Evolutionary conservation across 176 grass and related monocot species (phyloP).

Genomic region (Tillandsia fasciculata): DNA sequence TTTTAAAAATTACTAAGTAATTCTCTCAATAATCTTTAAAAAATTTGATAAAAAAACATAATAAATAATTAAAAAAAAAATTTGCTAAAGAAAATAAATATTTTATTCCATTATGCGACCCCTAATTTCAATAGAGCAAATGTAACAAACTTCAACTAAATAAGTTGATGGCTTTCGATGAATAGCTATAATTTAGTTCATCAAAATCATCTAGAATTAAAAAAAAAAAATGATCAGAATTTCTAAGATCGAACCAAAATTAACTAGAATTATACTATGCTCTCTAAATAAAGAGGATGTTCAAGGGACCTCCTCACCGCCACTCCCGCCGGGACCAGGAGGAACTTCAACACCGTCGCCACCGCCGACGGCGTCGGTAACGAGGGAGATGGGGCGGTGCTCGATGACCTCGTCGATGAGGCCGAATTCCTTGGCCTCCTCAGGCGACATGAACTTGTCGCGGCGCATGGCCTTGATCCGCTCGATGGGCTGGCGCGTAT

Average conservation of each 20-base stretch:
- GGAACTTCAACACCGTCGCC: not conserved
- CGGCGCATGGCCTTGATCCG: slow-evolving; percentile 82
- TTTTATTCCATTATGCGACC: too few species aligned
- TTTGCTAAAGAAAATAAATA: too few species aligned
- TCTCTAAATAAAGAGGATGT: not conserved
- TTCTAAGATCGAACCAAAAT: not conserved
- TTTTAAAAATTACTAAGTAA: too few species aligned
- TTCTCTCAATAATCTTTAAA: too few species aligned
- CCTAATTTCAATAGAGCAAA: too few species aligned
- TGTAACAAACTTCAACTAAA: too few species aligned
- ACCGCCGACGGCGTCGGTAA: slow-evolving; percentile 33
- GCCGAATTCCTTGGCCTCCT: slow-evolving; percentile 75
- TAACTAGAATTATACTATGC: not conserved
- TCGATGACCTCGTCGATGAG: slow-evolving; percentile 91
- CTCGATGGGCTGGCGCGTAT: slow-evolving; percentile 46
- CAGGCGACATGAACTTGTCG: slow-evolving; percentile 81
- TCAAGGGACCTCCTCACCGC: slow-evolving; percentile 32
- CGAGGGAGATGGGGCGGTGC: slow-evolving; percentile 41
- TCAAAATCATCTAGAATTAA: not conserved
- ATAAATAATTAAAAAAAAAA: too few species aligned
- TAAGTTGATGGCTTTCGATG: not conserved
- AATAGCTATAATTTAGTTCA: not conserved
- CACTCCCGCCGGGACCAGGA: slow-evolving; percentile 15
- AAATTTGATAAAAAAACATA: too few species aligned
- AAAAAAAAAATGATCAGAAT: not conserved